Conservation (phyloP, 176 grass and related monocot genomes). For the Thalia dealbata region DNA sequence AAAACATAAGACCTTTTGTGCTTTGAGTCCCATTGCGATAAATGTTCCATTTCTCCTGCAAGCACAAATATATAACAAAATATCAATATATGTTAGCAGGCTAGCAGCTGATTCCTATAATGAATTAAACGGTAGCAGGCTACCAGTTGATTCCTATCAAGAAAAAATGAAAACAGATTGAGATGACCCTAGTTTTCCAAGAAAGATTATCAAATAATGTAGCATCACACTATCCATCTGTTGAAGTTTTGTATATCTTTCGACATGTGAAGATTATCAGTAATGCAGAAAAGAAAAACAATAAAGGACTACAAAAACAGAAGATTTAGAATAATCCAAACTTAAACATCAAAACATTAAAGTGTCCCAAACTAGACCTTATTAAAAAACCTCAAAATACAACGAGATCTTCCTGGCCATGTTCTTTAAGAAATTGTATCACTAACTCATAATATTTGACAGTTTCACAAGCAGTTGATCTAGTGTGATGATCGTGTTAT, state of each 20-base stretch:
- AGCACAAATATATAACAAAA: constrained; percentile 18
- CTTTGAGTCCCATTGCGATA: constrained; percentile 27
- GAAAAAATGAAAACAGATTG: too few relatives aligned
- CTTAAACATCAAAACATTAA: not conserved
- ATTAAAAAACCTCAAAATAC: not conserved
- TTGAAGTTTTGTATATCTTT: too few relatives aligned
- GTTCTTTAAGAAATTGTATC: not conserved
- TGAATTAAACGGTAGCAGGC: too few relatives aligned
- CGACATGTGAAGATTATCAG: too few relatives aligned
- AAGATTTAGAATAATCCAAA: not conserved
- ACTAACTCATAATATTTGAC: not conserved
- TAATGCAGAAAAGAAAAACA: too few relatives aligned
- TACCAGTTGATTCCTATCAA: too few relatives aligned
- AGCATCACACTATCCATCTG: too few relatives aligned
- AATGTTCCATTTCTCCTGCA: constrained; percentile 30
- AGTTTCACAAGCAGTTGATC: not conserved
- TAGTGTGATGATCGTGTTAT: not conserved
- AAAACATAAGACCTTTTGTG: constrained; percentile 57
- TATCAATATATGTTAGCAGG: not conserved
- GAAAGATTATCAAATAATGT: too few relatives aligned
- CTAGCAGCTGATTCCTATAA: too few relatives aligned
- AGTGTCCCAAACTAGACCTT: not conserved
- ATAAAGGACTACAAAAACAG: too few relatives aligned
- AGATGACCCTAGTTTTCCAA: too few relatives aligned
- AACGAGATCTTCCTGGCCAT: not conserved